Evolutionary conservation across 805 yeast genomes (phyloP), one percentile per base, ranked within the genome.

Genomic region (Starmera quercuum): DNA sequence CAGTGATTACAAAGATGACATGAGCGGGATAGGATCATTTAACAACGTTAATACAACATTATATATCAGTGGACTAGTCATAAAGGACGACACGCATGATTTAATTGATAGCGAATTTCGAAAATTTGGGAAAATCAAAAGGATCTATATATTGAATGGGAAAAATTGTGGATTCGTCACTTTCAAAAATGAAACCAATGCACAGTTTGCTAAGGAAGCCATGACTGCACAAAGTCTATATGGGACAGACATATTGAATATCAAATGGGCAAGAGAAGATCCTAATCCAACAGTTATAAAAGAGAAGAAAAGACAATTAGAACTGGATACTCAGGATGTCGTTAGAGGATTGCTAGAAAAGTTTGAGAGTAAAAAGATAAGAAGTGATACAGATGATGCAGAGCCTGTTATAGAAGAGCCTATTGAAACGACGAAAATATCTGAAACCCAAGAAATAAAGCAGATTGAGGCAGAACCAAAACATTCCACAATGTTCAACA

Each of bases 141-240:
- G 77, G 36, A 67, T 83, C 19, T 66, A 80, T 40, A 78, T 78
- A 12, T 58, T 84, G 11, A 67, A 71, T 34, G 59, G 61, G 18
- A 78, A 79, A 47, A 73, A 75, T 26, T 75, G 88, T 49, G 95
- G 88, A 0, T 88, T 90, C 59, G 73, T 92, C 6, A 79, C 83
- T 1, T 90, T 63, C 50, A 66, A 65, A 36, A 54, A 66, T 23
- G 95, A 85, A 46, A 54, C 69, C 15, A 78, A 72, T 50, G 97
- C 97, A 0, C 97, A 90, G 54, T 92, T 90, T 64, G 95, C 96
- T 0, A 84, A 85, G 48, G 97, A 90, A 55, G 95, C 95, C 2
- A 85, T 90, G 95, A 73, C 80, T 26, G 78, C 79, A 29, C 97
- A 90, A 54, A 69, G 83, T 7, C 53, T 88, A 7, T 70, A 78